Evolutionary conservation across 2,329 filamentous ascomycete species (phyloP), one percentile per base, ranked within the genome.

Genomic region (Hortaea sp.): DNA sequence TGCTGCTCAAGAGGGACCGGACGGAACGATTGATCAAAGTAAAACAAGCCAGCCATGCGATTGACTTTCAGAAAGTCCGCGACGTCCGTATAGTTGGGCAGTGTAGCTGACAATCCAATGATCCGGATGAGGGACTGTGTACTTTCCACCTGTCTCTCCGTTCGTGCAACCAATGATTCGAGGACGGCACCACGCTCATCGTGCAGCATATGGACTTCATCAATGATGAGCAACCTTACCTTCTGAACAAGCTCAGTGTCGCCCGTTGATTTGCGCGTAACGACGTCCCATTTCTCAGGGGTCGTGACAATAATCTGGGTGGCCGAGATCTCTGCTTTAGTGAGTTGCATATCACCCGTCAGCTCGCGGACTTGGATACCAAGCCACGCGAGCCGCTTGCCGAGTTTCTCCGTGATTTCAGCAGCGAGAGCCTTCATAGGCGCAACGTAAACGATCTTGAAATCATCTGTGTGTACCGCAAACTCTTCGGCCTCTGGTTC

Each of bases 131-230:
- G 75, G 1, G 88, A 95, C 65, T 98, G 92, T 0, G 92, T 98
- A 64, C 89, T 95, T 68, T 99, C 94, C 0, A 98, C 94, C 61
- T 98, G 92, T 52, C 92, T 77, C 68, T 97, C 84, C 0, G 94
- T 99, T 57, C 92, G 80, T 7, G 92, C 92, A 11, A 98, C 94
- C 20, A 99, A 74, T 5, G 90, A 95, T 63, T 99, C 92, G 29
- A 99, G 76, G 0, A 98, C 94, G 9, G 94, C 88, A 60, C 92
- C 92, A 63, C 92, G 82, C 66, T 97, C 92, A 63, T 98, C 92
- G 60, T 98, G 94, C 58, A 98, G 82, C 94, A 98, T 98, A 63
- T 98, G 92, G 1, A 98, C 92, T 69, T 98, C 92, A 65, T 98
- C 92, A 52, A 98, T 97, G 59, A 98, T 97, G 49, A 98, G 76